A percentile compares a stretch with the other conserved stretches of the same genome.
phyloP scores from a whole-genome alignment of 2,329 filamentous ascomycete species.

The Leptosphaerulina australis region DNA sequence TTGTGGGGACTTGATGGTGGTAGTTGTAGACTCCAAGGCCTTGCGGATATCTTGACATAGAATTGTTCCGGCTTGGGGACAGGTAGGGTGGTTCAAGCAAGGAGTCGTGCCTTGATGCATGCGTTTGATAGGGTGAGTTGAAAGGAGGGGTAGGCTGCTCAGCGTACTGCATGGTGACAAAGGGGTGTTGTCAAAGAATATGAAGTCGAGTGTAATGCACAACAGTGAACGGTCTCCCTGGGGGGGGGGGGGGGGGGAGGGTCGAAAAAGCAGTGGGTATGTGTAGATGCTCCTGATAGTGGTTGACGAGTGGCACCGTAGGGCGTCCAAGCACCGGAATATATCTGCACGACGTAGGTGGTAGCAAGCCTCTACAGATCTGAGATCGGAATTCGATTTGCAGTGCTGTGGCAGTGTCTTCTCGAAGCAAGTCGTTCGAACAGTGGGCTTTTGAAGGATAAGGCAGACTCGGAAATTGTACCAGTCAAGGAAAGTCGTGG shows the following conservation, averaged over 20 bases:
- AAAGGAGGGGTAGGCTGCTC: conserved; percentile 44
- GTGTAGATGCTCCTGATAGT: conserved; percentile 15
- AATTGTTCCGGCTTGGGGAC: conserved; percentile 42
- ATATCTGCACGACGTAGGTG: conserved; percentile 37
- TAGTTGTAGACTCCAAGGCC: conserved; percentile 46
- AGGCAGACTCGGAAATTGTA: conserved; percentile 49
- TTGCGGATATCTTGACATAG: conserved; percentile 37
- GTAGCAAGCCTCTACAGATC: conserved; percentile 30
- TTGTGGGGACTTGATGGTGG: conserved; percentile 28
- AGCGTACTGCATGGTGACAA: conserved; percentile 34
- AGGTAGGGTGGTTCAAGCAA: conserved; percentile 45
- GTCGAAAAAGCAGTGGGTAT: conserved; percentile 13
- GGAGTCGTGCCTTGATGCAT: conserved; percentile 31
- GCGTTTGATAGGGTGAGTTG: conserved; percentile 47
- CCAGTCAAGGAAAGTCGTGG: conserved; percentile 34
- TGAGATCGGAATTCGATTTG: conserved; percentile 31
- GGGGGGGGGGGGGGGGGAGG: too few species aligned
- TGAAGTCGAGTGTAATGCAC: conserved; percentile 13
- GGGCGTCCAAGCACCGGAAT: conserved; percentile 37
- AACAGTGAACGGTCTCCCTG: conserved; percentile 11
- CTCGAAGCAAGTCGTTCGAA: conserved; percentile 33
- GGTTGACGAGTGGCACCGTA: conserved; percentile 26
- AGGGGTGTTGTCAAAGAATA: conserved; percentile 14
- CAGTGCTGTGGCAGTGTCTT: conserved; percentile 45
- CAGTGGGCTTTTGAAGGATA: conserved; percentile 40